Evolutionary conservation across 768 basidiomycete genomes (phyloP).

Genomic region (Pisolithus albus): DNA sequence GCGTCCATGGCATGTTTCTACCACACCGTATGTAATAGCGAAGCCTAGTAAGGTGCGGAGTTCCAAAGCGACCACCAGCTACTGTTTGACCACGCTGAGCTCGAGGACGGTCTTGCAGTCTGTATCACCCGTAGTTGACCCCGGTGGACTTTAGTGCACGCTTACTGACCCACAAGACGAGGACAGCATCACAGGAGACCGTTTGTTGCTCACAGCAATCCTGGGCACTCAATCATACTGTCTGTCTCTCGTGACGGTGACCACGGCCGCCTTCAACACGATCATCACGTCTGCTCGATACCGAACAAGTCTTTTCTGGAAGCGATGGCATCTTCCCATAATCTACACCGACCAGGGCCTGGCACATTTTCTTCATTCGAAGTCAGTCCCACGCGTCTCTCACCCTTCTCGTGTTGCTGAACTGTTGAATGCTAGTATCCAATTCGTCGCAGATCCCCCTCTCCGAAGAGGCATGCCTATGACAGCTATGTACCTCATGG

Average conservation of each 20-base stretch:
- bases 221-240: neutral
- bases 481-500: constrained; percentile 47
- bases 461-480: constrained; percentile 42
- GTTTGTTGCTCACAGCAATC: neutral
- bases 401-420: constrained; percentile 12
- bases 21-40: constrained; percentile 5
- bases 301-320: constrained; percentile 2
- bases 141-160: neutral
- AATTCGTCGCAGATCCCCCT: constrained; percentile 40
- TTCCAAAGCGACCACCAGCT: constrained; percentile 21
- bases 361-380: constrained; percentile 22
- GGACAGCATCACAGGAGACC: neutral
- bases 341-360: constrained; percentile 21
- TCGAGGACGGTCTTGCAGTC: neutral
- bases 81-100: neutral
- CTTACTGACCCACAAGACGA: neutral
- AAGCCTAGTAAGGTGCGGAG: constrained; percentile 20
- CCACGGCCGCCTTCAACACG: neutral
- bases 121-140: neutral
- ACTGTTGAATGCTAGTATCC: constrained; percentile 16
- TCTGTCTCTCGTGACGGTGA: neutral
- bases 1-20: constrained; percentile 17
- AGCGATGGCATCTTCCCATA: constrained; percentile 17
- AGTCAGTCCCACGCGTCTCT: constrained; percentile 24
- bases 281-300: neutral